A percentile compares a stretch with the other conserved stretches of the same genome.
phyloP scores from a whole-genome alignment of 768 basidiomycete species.

The Pholiota conissans region DNA sequence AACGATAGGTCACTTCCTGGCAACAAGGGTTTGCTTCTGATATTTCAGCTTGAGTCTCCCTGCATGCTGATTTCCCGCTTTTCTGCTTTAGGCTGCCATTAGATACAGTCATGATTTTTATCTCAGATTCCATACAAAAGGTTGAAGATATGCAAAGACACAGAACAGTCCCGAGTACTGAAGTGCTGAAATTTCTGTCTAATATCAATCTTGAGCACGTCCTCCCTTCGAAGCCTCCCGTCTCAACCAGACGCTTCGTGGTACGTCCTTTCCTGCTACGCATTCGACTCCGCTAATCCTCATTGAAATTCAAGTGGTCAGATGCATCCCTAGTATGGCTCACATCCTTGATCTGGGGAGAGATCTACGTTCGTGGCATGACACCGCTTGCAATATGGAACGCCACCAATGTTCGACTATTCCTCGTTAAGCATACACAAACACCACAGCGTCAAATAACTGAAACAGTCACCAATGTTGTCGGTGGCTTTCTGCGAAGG shows the following conservation, averaged over 20 bases:
- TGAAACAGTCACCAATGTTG: slow-evolving; percentile 78
- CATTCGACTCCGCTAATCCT: too few relatives aligned
- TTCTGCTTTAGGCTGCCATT: slow-evolving; percentile 67
- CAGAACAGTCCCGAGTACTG: slow-evolving; percentile 60
- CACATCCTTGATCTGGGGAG: slow-evolving; percentile 93
- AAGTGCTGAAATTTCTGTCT: slow-evolving; percentile 75
- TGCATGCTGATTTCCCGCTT: background rate
- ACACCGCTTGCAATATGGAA: slow-evolving; percentile 89
- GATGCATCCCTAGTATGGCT: slow-evolving; percentile 91
- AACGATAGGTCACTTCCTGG: slow-evolving; percentile 81
- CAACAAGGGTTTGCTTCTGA: slow-evolving; percentile 75
- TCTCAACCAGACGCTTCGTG: slow-evolving; percentile 73
- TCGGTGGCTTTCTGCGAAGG: slow-evolving; percentile 72
- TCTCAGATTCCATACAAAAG: slow-evolving; percentile 85
- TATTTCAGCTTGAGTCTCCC: background rate
- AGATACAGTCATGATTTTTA: slow-evolving; percentile 83
- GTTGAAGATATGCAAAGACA: slow-evolving; percentile 79
- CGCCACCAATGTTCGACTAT: slow-evolving; percentile 83
- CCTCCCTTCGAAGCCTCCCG: slow-evolving; percentile 67
- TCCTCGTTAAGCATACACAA: slow-evolving; percentile 88
- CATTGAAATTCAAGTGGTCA: slow-evolving; percentile 67
- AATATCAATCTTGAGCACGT: slow-evolving; percentile 69
- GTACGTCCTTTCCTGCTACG: slow-evolving; percentile 51
- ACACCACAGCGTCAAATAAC: slow-evolving; percentile 68
- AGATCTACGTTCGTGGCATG: slow-evolving; percentile 90